Evolutionary conservation across 495 filamentous ascomycete species (phyloP).

Genomic region (Penicillium roqueforti): DNA sequence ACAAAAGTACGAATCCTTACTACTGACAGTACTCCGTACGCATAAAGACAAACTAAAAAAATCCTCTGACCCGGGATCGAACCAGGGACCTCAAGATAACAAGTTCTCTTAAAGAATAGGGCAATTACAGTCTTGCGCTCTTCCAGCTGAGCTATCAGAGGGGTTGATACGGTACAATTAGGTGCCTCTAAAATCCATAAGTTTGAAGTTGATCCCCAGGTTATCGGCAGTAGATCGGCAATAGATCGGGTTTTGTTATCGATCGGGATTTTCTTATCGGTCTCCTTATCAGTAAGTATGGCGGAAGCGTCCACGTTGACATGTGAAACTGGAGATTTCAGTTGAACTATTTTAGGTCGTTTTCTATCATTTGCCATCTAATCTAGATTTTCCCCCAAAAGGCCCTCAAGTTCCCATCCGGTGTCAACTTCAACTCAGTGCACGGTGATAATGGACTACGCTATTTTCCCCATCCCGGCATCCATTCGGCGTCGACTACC

Average conservation of each 20-base stretch:
- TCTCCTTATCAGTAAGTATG: background rate
- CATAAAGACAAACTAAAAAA: background rate
- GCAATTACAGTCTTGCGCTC: constrained; percentile 8
- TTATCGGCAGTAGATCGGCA: background rate
- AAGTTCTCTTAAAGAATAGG: background rate
- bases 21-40: too few relatives aligned
- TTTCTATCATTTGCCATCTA: background rate
- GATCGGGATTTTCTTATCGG: background rate
- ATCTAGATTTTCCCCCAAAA: background rate
- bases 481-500: constrained; percentile 32
- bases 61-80: constrained; percentile 7
- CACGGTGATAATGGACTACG: constrained; percentile 20
- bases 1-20: too few relatives aligned
- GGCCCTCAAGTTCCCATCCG: background rate
- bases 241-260: too few relatives aligned
- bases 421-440: background rate
- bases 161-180: background rate
- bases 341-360: background rate
- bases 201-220: too few relatives aligned
- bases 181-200: background rate
- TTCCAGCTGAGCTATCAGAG: constrained; percentile 11
- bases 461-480: constrained; percentile 30
- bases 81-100: constrained; percentile 7
- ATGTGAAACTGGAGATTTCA: constrained; percentile 1
- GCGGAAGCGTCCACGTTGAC: too few relatives aligned